A percentile compares a stretch with the other conserved stretches of the same genome.
Conservation (phyloP, 2,329 filamentous ascomycete species). For the Colletotrichum sp. region DNA sequence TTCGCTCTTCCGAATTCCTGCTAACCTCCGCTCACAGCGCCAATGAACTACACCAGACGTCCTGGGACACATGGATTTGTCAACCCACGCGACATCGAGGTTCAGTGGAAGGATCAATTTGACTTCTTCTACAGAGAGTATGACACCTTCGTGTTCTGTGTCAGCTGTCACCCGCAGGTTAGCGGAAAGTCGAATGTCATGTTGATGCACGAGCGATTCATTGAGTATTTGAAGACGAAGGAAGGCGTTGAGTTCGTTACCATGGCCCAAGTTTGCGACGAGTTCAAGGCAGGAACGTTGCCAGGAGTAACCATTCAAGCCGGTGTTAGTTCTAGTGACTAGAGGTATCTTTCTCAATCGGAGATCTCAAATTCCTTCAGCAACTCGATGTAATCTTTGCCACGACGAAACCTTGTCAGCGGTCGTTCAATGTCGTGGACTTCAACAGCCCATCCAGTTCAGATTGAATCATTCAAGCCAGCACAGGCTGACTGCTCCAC, state of each 20-base stretch:
- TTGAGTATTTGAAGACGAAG: constrained; percentile 48
- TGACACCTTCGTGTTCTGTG: constrained; percentile 50
- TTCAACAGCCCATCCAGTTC: too few species aligned
- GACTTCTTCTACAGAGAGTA: constrained; percentile 48
- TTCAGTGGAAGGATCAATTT: constrained; percentile 50
- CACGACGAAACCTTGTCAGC: too few species aligned
- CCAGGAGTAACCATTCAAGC: constrained; percentile 10
- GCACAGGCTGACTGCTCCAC: too few species aligned
- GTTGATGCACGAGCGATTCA: constrained; percentile 49
- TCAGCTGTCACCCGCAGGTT: constrained; percentile 52
- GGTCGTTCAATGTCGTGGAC: too few species aligned
- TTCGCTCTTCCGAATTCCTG: background rate
- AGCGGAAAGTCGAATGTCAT: constrained; percentile 51
- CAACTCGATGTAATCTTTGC: too few species aligned
- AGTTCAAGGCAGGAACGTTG: constrained; percentile 12
- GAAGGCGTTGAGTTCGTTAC: constrained; percentile 43
- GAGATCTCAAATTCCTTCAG: too few species aligned
- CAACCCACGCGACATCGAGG: constrained; percentile 43
- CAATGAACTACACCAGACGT: background rate
- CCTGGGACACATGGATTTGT: constrained; percentile 40
- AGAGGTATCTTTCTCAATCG: background rate
- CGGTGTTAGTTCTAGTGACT: background rate
- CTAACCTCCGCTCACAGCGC: background rate
- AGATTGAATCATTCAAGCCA: too few species aligned
- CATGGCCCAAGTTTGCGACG: constrained; percentile 8